Percentiles rank a stretch among this genome's conserved stretches.
Evolutionary conservation across 2,329 filamentous ascomycete species (phyloP).

Genomic region (Apiospora marii): DNA sequence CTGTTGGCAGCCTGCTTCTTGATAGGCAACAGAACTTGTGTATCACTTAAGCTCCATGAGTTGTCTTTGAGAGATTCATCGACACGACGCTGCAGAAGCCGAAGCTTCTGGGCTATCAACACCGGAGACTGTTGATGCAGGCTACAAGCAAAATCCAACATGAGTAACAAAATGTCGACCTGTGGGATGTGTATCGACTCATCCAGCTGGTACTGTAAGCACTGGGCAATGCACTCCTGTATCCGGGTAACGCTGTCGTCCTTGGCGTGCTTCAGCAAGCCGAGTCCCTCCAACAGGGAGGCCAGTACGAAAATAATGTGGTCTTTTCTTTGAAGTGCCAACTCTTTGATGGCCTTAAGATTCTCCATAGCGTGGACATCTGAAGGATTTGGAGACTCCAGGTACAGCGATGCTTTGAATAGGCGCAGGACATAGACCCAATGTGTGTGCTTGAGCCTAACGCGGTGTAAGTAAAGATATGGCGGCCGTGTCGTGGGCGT

Average conservation of each 20-base stretch:
- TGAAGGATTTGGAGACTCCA: conserved; percentile 66
- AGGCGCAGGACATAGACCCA: conserved; percentile 84
- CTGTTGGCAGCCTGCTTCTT: conserved; percentile 56
- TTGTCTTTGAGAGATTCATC: conserved; percentile 59
- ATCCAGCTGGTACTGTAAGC: conserved; percentile 74
- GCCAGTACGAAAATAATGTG: conserved; percentile 70
- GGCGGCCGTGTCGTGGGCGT: neutral
- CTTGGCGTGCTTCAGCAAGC: conserved; percentile 70
- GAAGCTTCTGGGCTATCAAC: conserved; percentile 66
- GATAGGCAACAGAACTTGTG: conserved; percentile 64
- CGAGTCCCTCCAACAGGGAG: conserved; percentile 73
- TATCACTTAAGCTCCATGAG: conserved; percentile 55
- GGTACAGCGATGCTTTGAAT: conserved; percentile 72
- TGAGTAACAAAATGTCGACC: conserved; percentile 69
- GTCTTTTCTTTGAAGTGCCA: conserved; percentile 69
- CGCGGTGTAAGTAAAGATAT: conserved; percentile 32
- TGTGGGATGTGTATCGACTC: conserved; percentile 70
- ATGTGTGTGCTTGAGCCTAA: conserved; percentile 67
- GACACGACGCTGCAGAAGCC: conserved; percentile 66
- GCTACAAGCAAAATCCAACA: conserved; percentile 75
- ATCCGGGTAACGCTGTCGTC: conserved; percentile 74
- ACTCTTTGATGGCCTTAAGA: conserved; percentile 66
- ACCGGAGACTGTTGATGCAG: conserved; percentile 69
- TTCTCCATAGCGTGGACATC: conserved; percentile 74
- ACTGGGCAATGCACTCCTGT: conserved; percentile 77